Evolutionary conservation across 169 alveolate species (phyloP), one percentile per base, ranked within the genome.

Genomic region (Cryptosporidium canis): DNA sequence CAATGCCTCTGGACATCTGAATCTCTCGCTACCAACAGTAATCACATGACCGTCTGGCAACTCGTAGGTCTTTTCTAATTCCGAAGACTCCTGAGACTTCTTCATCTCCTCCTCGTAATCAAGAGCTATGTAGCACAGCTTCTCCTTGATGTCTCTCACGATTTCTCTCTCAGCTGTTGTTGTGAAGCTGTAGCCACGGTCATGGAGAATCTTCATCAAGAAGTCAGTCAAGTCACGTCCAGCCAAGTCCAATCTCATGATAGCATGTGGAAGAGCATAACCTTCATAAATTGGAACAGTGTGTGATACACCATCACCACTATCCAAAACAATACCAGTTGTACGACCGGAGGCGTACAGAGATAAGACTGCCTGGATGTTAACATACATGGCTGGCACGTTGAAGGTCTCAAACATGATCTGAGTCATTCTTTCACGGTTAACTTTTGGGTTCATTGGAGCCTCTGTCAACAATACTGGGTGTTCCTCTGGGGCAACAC

Each of bases 231-330:
- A 91, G 92, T 98, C 99, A 65, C 99, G 94, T 48, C 99, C 99
- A 14, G 99, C 99, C 82, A 99, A 92, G 77, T 97, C 98, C 58
- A 98, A 92, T 58, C 98, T 93, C 94, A 93, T 92, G 83, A 98
- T 96, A 9, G 99, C 99, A 72, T 96, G 96, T 31, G 99, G 99
- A 56, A 99, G 95, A 41, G 99, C 98, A 91, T 97, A 98, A 35
- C 99, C 99, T 90, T 98, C 99, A 91, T 97, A 97, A 71, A 98
- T 98, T n/a, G 99, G 99, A 51, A 98, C 99, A 39, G 99, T 97
- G 94, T 97, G 99, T 16, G 99, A 94, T 14, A 97, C 99, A 65
- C 99, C 99, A 82, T 98, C 99, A 24, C 99, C 99, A 39, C 99
- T 95, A 92, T 98, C 99, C 67, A 98, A 93, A 47, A 98, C 99